A percentile compares a stretch with the other conserved stretches of the same genome.
These are phyloP conservation scores for Sporothrix pseudoabietina DNA, from an alignment of 2,329 filamentous ascomycete species.

Conservation along the genomic window DNA sequence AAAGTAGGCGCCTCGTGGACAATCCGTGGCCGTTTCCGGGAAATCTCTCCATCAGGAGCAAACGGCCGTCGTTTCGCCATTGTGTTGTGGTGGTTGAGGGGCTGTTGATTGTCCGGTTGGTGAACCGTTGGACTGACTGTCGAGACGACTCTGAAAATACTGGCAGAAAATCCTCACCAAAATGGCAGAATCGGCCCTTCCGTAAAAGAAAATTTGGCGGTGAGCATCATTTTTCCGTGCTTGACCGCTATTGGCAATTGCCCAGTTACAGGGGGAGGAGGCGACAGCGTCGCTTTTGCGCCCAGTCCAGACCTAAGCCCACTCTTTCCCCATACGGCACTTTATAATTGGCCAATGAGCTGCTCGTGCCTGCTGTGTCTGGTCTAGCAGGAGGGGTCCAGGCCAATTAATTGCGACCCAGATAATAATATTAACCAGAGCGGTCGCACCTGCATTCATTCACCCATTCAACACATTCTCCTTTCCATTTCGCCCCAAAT, in stretches of 20 bases:
- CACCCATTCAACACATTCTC: conserved; percentile 12
- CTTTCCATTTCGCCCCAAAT: conserved; percentile 17
- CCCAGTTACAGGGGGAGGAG: neutral
- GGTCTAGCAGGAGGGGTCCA: conserved; percentile 22
- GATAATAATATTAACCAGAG: conserved; percentile 1
- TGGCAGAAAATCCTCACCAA: conserved; percentile 22
- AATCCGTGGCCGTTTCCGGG: conserved; percentile 59
- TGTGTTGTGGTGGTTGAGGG: neutral
- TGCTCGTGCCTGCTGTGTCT: conserved; percentile 10
- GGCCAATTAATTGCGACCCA: conserved; percentile 20
- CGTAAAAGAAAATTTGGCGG: conserved; percentile 28
- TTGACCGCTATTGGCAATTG: conserved; percentile 20
- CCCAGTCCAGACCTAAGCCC: neutral
- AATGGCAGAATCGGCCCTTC: conserved; percentile 8
- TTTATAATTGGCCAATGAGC: conserved; percentile 18
- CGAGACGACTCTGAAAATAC: neutral
- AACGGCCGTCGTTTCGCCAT: conserved; percentile 53
- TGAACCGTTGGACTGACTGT: conserved; percentile 13
- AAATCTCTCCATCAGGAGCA: conserved; percentile 46
- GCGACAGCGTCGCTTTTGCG: neutral
- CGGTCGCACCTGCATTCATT: conserved; percentile 16
- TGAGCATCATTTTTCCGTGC: conserved; percentile 20
- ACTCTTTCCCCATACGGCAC: neutral
- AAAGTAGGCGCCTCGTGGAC: conserved; percentile 59
- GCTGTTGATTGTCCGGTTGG: neutral